phyloP scores from a whole-genome alignment of 2,329 filamentous ascomycete species.

The Epichloe gansuensis region DNA sequence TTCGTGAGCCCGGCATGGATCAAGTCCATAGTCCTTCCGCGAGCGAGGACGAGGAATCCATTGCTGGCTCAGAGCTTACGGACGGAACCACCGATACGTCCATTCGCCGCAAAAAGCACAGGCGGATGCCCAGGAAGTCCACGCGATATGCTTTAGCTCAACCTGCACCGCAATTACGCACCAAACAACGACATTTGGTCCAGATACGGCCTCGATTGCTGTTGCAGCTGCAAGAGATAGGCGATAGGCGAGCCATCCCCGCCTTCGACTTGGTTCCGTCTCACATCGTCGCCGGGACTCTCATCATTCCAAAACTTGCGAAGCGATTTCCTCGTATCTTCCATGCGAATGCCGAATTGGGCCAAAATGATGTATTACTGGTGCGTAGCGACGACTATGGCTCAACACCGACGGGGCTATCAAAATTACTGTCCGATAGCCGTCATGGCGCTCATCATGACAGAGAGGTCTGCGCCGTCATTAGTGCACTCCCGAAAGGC shows the following conservation, averaged over 20 bases:
- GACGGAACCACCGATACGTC: conserved; percentile 31
- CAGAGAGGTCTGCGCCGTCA: conserved; percentile 50
- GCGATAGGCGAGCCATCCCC: conserved; percentile 49
- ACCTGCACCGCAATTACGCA: conserved; percentile 45
- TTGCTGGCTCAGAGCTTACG: conserved; percentile 29
- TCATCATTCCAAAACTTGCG: conserved; percentile 44
- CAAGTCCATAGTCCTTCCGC: conserved; percentile 15
- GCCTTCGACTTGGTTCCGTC: conserved; percentile 63
- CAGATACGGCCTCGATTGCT: conserved; percentile 55
- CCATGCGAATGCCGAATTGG: conserved; percentile 47
- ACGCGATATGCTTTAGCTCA: conserved; percentile 56
- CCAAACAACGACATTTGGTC: conserved; percentile 52
- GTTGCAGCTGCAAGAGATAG: conserved; percentile 58
- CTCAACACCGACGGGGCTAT: conserved; percentile 14
- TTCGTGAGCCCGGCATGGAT: conserved; percentile 25
- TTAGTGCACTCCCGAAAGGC: conserved; percentile 43
- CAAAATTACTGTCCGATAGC: conserved; percentile 22
- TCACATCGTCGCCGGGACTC: conserved; percentile 40
- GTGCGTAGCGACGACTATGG: conserved; percentile 58
- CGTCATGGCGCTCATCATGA: conserved; percentile 34
- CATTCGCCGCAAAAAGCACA: conserved; percentile 26
- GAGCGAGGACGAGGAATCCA: conserved; percentile 37
- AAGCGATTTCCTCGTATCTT: conserved; percentile 53
- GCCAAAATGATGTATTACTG: conserved; percentile 57
- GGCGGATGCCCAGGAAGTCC: conserved; percentile 38